Evolutionary conservation across 768 basidiomycete species (phyloP).

Genomic region (Leccinum subgranulosum): DNA sequence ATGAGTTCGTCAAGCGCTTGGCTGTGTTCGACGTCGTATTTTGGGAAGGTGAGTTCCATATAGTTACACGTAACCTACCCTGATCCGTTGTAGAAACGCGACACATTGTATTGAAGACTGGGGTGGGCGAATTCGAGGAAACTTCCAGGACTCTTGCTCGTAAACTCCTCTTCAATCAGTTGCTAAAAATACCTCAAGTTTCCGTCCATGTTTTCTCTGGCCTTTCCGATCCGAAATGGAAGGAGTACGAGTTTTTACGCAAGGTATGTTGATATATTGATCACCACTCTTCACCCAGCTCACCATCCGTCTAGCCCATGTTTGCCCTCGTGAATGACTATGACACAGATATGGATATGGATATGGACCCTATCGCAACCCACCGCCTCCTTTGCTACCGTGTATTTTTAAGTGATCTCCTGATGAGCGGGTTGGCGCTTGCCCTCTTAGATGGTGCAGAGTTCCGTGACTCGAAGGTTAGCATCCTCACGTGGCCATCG

Average conservation of each 20-base stretch:
- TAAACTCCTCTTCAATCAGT: conserved; percentile 47
- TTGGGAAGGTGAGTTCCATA: conserved; percentile 43
- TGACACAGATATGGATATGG: conserved; percentile 22
- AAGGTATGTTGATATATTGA: conserved; percentile 34
- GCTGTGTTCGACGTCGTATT: conserved; percentile 64
- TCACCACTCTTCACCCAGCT: neutral
- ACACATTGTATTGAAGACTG: conserved; percentile 42
- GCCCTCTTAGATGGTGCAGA: conserved; percentile 51
- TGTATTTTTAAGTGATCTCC: conserved; percentile 45
- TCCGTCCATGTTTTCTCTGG: conserved; percentile 45
- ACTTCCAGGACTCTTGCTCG: conserved; percentile 54
- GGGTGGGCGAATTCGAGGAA: conserved; percentile 31
- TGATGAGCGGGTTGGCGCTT: conserved; percentile 49
- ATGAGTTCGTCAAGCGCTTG: conserved; percentile 46
- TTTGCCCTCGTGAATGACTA: conserved; percentile 61
- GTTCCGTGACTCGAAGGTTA: conserved; percentile 63
- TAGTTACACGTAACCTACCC: neutral
- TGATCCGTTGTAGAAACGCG: conserved; percentile 36
- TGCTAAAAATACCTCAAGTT: conserved; percentile 37
- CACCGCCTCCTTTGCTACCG: conserved; percentile 46
- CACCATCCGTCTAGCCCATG: conserved; percentile 51
- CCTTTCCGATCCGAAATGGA: conserved; percentile 49
- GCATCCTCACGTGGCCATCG: neutral
- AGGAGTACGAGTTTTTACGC: conserved; percentile 36
- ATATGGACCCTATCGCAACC: conserved; percentile 8